Base-by-base conservation (phyloP, 352 stramenopile species). In the Plasmopara muralis region DNA sequence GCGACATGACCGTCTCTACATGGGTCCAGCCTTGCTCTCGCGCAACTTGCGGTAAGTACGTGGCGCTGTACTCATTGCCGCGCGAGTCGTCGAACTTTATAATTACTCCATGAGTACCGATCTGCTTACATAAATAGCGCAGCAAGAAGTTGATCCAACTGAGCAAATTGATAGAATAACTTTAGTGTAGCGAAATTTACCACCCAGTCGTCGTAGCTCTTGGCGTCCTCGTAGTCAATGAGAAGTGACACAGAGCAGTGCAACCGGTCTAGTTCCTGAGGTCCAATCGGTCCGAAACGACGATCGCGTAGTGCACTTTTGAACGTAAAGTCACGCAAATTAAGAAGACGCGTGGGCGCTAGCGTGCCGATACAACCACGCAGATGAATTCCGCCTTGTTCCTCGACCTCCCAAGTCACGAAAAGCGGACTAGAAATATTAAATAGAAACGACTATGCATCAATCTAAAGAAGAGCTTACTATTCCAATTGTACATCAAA, bases 351-450 rank as follows among this genome's bases (percentile, higher is more conserved):
- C 6, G 78, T 90, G 40, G 79, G 78, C 18, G 77, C 54, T 33
- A 92, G 62, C 34, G 81, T 92, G 43, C 81, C 81, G 54, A 92
- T 92, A 61, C 81, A 92, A 47, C 81, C 81, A 31, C 81, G 81
- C 44, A 92, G 48, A 7, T 69, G 60, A 30, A 62, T 62, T 14
- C 68, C 70, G 42, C 67, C 63, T 12, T 72, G 46, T 35, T 70
- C 57, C 55, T 91, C 81, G 47, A 81, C 85, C 66, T 92, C 81
- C 81, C 81, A 92, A 48, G 81, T 92, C 63, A 92, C 81, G 52
- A 92, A 92, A 35, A 92, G 62, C 50, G 81, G 81, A 44, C 79
- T 89, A 35, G 38, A 9, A 28, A 18, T 53, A 25, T 16, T 20
- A 53, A 28, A 40, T 6, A 7, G 7, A 12, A 39, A n/a, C 28